phyloP scores from a whole-genome alignment of 768 basidiomycete species.

The Podaxis mareebaensis region DNA sequence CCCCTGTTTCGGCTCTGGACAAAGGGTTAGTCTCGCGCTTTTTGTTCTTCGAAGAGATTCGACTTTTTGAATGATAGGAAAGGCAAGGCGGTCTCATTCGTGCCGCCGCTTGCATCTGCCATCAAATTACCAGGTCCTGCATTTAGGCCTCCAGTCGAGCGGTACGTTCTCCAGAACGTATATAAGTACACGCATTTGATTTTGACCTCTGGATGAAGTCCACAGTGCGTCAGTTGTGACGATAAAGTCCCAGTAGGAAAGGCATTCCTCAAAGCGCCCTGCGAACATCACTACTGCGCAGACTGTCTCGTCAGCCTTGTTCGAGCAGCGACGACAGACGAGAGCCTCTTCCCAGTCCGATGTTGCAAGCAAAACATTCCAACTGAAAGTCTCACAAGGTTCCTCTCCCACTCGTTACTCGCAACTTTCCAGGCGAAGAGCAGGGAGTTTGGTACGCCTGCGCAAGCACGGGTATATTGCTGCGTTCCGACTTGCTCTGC shows the following conservation, averaged over 20 bases:
- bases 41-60: neutral
- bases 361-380: slow-evolving; percentile 23
- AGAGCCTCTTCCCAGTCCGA: slow-evolving; percentile 23
- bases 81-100: neutral
- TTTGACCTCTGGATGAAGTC: neutral
- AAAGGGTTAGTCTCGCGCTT: neutral
- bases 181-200: neutral
- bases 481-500: slow-evolving; percentile 20
- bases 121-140: neutral
- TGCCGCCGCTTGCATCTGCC: neutral
- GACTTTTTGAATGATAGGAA: neutral
- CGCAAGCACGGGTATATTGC: slow-evolving; percentile 23
- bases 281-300: slow-evolving; percentile 22
- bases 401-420: slow-evolving; percentile 15
- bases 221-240: slow-evolving; percentile 22
- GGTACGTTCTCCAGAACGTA: neutral
- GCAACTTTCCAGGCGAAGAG: slow-evolving; percentile 17
- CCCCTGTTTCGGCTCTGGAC: neutral
- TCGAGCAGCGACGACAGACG: slow-evolving; percentile 22
- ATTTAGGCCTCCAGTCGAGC: neutral
- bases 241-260: slow-evolving; percentile 12
- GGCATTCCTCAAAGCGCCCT: slow-evolving; percentile 15
- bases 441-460: slow-evolving; percentile 20
- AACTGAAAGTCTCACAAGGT: neutral
- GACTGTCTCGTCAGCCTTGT: slow-evolving; percentile 21